phyloP scores from a whole-genome alignment of 208 protist genomes.

The Wallacemonas collosoma region DNA sequence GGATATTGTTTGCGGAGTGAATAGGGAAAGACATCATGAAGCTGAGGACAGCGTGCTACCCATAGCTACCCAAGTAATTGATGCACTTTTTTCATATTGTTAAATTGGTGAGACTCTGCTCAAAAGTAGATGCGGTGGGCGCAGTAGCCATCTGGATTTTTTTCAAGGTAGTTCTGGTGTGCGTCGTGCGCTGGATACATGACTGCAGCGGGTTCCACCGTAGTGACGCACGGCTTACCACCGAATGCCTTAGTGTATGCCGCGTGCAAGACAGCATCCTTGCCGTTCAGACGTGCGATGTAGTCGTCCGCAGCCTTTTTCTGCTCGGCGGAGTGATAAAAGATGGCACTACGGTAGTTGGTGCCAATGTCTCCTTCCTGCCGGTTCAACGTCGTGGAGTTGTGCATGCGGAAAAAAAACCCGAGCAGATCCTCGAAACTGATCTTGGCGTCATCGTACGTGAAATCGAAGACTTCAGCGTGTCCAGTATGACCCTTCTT shows the following conservation, averaged over 20 bases:
- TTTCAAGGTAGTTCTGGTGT: conserved; percentile 90
- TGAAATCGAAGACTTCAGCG: conserved; percentile 94
- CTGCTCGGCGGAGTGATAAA: conserved; percentile 91
- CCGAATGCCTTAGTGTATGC: conserved; percentile 74
- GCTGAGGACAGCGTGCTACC: too few species aligned
- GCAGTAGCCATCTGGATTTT: conserved; percentile 81
- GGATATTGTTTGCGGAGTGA: too few species aligned
- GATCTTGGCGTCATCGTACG: conserved; percentile 81
- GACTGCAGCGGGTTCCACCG: conserved; percentile 49
- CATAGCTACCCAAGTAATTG: too few species aligned
- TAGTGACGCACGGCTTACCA: conserved; percentile 63
- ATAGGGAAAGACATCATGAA: too few species aligned
- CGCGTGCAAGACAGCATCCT: conserved; percentile 52
- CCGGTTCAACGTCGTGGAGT: conserved; percentile 93
- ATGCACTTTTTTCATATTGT: too few species aligned
- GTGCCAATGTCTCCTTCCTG: conserved; percentile 93
- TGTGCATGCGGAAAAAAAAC: conserved; percentile 95
- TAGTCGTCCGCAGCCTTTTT: conserved; percentile 72
- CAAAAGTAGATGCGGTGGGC: conserved; percentile 80
- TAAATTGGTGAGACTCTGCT: not conserved
- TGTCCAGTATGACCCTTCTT: conserved; percentile 94
- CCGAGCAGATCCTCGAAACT: conserved; percentile 86
- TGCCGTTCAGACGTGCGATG: conserved; percentile 74
- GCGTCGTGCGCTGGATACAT: conserved; percentile 90
- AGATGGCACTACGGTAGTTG: conserved; percentile 95